Evolutionary conservation across 371 early-diverging fungal genomes (phyloP).

Genomic region (Rhizopus stolonifer): DNA sequence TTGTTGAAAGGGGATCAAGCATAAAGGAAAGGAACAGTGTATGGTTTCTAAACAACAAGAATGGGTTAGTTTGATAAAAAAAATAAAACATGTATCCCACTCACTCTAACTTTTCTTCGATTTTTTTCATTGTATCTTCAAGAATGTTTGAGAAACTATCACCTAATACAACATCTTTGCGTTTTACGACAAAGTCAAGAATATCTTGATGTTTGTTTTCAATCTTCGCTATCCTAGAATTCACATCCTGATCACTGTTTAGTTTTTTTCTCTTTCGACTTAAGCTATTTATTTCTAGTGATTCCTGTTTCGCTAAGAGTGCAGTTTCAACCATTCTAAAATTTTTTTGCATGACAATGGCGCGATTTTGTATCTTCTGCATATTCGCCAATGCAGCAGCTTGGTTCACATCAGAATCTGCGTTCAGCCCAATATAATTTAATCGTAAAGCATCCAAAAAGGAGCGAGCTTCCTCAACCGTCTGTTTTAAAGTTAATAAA

Average conservation of each 20-base stretch:
- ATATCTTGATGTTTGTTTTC: constrained; percentile 19
- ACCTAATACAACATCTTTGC: constrained; percentile 20
- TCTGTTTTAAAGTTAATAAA: no score
- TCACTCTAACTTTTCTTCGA: constrained; percentile 22
- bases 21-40: constrained; percentile 20
- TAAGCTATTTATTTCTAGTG: not conserved
- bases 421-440: no score
- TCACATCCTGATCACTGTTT: not conserved
- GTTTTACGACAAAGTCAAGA: constrained; percentile 21
- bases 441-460: constrained; percentile 3
- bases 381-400: constrained; percentile 3
- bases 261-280: constrained; percentile 6
- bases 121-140: constrained; percentile 19
- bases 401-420: no score
- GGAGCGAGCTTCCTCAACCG: not conserved
- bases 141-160: constrained; percentile 12
- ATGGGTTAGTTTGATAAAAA: not conserved
- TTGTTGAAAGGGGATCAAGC: constrained; percentile 22
- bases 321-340: constrained; percentile 18
- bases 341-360: constrained; percentile 10
- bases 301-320: not conserved
- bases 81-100: not conserved
- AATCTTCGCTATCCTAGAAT: constrained; percentile 1
- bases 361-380: constrained; percentile 9
- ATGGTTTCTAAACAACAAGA: constrained; percentile 26